Conservation (phyloP, 305 asterid species). For the Withania somnifera region DNA sequence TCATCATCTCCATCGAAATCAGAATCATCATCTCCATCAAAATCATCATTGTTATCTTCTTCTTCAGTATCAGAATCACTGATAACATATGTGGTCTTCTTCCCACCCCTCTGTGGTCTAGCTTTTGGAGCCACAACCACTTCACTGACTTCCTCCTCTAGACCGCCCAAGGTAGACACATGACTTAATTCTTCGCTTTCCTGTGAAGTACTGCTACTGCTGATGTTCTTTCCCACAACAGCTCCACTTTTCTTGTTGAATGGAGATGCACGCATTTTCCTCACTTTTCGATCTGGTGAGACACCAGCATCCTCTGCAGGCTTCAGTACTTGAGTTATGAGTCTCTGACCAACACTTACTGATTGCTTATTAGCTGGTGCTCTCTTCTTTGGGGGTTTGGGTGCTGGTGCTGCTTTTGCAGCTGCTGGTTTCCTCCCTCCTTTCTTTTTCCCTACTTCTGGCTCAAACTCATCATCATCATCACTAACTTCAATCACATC, state of each 20-base stretch:
- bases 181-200: conserved; percentile 25
- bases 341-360: conserved; percentile 45
- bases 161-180: conserved; percentile 30
- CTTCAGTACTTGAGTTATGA: conserved; percentile 59
- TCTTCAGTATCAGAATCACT: conserved; percentile 59
- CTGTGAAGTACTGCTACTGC: conserved; percentile 11
- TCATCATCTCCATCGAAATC: conserved; percentile 36
- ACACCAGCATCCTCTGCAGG: conserved; percentile 24
- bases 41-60: conserved; percentile 12
- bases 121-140: conserved; percentile 26
- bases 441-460: conserved; percentile 28
- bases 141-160: conserved; percentile 19
- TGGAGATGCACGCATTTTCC: conserved; percentile 81
- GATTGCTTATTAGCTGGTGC: conserved; percentile 34
- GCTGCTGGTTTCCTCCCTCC: conserved; percentile 48
- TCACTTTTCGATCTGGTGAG: conserved; percentile 82
- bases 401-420: conserved; percentile 24
- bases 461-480: conserved; percentile 41
- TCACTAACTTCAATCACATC: conserved; percentile 23
- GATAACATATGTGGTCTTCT: conserved; percentile 33
- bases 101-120: conserved; percentile 48
- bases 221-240: conserved; percentile 29
- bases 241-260: conserved; percentile 93
- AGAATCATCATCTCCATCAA: conserved; percentile 29
- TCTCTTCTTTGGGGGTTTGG: conserved; percentile 48